These are phyloP conservation scores for Fusarium caatingaense DNA, from an alignment of 2,329 filamentous ascomycete species.

Conservation along the genomic window DNA sequence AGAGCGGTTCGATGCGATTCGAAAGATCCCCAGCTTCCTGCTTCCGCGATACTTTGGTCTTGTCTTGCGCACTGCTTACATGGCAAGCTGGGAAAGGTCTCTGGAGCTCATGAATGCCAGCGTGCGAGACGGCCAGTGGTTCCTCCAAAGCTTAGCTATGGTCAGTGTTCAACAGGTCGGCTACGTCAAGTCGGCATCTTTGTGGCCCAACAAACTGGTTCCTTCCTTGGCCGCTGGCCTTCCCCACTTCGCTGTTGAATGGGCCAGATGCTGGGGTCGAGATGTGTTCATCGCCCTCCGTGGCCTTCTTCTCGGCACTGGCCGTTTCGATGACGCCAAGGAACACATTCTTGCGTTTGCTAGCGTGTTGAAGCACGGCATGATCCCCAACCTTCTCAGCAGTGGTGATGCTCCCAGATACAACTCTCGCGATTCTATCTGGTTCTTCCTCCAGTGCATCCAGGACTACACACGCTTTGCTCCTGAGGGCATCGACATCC, in stretches of 20 bases:
- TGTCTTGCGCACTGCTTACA: conserved; percentile 87
- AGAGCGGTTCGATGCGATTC: conserved; percentile 86
- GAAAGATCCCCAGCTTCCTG: conserved; percentile 86
- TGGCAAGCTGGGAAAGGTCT: conserved; percentile 80
- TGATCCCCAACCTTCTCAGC: conserved; percentile 94
- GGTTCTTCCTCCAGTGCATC: conserved; percentile 97
- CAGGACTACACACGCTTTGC: conserved; percentile 90
- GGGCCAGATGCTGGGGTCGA: conserved; percentile 96
- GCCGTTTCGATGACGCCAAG: conserved; percentile 86
- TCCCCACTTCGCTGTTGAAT: conserved; percentile 92
- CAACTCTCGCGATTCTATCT: conserved; percentile 95
- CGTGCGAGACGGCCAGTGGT: conserved; percentile 84
- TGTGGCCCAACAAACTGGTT: conserved; percentile 87
- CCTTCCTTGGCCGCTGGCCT: conserved; percentile 91
- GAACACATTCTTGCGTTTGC: conserved; percentile 96
- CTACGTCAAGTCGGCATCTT: conserved; percentile 86
- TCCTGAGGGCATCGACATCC: conserved; percentile 77
- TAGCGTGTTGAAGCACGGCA: conserved; percentile 96
- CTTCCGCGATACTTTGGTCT: conserved; percentile 94
- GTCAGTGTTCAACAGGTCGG: conserved; percentile 93
- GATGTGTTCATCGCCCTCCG: conserved; percentile 97
- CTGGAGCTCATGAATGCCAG: conserved; percentile 83
- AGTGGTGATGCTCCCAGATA: conserved; percentile 89
- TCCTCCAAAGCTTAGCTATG: conserved; percentile 88
- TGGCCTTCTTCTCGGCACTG: conserved; percentile 90